Evolutionary conservation across 2,329 filamentous ascomycete genomes (phyloP).

Genomic region (Paecilomyces formosus): DNA sequence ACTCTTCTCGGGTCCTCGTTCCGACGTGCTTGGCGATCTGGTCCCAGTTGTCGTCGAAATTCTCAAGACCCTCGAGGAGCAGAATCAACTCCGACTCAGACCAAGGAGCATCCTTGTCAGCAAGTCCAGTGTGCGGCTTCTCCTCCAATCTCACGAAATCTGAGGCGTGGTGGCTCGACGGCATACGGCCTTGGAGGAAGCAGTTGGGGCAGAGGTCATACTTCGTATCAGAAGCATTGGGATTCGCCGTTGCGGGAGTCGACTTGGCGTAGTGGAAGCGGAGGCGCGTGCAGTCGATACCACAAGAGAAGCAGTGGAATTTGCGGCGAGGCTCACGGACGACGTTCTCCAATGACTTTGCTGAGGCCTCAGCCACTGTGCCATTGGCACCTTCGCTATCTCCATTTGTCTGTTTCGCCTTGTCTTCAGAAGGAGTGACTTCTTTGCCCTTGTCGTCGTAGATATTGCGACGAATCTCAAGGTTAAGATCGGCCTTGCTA

Average conservation of each 20-base stretch:
- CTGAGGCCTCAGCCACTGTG: conserved; percentile 48
- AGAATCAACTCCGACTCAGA: conserved; percentile 83
- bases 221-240: conserved; percentile 55
- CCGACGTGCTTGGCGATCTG: conserved; percentile 87
- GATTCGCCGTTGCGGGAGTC: conserved; percentile 47
- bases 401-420: conserved; percentile 61
- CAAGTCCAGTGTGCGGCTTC: conserved; percentile 66
- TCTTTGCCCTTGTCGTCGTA: conserved; percentile 91
- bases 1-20: conserved; percentile 88
- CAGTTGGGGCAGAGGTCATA: conserved; percentile 90
- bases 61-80: conserved; percentile 82
- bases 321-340: conserved; percentile 57
- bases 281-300: conserved; percentile 74
- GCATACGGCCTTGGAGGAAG: conserved; percentile 76
- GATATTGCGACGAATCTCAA: conserved; percentile 91
- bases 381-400: conserved; percentile 64
- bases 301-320: conserved; percentile 83
- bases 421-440: conserved; percentile 61
- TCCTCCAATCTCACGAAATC: conserved; percentile 90
- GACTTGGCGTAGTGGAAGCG: conserved; percentile 65
- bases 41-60: conserved; percentile 93
- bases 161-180: conserved; percentile 65
- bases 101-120: conserved; percentile 83
- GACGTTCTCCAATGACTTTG: conserved; percentile 55
- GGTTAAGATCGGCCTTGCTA: conserved; percentile 73